A percentile compares a stretch with the other conserved stretches of the same genome.
These are phyloP conservation scores for Lentinula guzmanii DNA, from an alignment of 768 basidiomycete species.

Conservation along the genomic window DNA sequence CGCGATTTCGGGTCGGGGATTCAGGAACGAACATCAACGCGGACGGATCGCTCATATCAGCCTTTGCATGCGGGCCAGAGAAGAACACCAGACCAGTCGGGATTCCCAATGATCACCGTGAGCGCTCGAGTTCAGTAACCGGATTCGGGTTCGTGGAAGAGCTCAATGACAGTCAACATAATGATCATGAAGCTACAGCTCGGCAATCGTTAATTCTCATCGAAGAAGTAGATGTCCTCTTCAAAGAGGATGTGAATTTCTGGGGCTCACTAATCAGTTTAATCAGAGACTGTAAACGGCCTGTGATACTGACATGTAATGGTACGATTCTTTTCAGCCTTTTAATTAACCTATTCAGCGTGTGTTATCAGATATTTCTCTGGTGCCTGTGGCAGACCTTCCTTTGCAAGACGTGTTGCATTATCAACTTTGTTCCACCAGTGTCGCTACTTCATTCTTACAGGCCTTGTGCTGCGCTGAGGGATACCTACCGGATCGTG, in stretches of 20 bases:
- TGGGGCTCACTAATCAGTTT: conserved; percentile 80
- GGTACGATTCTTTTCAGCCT: conserved; percentile 42
- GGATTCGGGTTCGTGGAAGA: not conserved
- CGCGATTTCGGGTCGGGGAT: conserved; percentile 9
- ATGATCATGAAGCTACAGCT: conserved; percentile 20
- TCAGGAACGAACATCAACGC: not conserved
- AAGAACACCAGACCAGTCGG: not conserved
- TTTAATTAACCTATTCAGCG: conserved; percentile 3
- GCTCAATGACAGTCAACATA: not conserved
- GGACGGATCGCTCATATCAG: not conserved
- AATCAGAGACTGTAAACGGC: conserved; percentile 78
- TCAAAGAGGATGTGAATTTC: conserved; percentile 79
- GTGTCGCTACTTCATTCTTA: conserved; percentile 62
- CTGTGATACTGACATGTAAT: conserved; percentile 93
- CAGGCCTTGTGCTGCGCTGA: conserved; percentile 55
- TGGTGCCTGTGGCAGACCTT: conserved; percentile 68
- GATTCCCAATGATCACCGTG: not conserved
- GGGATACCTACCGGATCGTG: conserved; percentile 39
- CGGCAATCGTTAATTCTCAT: conserved; percentile 86
- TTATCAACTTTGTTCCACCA: conserved; percentile 55
- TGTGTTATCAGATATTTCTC: conserved; percentile 49
- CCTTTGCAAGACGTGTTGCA: conserved; percentile 68
- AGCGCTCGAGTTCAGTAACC: not conserved
- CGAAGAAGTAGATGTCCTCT: conserved; percentile 95
- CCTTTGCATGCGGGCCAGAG: not conserved